Evolutionary conservation across 2,329 filamentous ascomycete genomes (phyloP).

Genomic region (Dothiorella sarmentorum): DNA sequence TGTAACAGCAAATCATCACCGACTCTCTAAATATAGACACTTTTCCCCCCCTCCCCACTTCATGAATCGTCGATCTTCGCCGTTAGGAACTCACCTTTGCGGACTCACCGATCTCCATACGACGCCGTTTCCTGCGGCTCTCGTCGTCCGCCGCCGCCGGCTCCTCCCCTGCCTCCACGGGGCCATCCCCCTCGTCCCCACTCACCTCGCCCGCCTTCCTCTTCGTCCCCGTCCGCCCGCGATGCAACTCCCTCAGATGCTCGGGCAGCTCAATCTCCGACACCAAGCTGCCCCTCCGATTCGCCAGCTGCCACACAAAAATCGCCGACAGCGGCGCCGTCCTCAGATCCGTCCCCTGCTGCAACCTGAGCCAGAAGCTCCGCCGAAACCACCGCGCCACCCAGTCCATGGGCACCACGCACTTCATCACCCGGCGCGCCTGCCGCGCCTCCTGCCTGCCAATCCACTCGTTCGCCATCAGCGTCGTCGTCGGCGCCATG

Average conservation of each 20-base stretch:
- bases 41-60: not conserved
- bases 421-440: too few relatives aligned
- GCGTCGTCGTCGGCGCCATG: constrained; percentile 22
- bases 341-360: constrained; percentile 24
- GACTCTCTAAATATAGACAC: constrained; percentile 8
- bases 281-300: not conserved
- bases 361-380: constrained; percentile 30
- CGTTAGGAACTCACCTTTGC: not conserved
- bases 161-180: not conserved
- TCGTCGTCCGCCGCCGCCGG: not conserved
- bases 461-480: constrained; percentile 32
- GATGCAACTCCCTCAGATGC: not conserved
- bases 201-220: not conserved
- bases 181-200: not conserved
- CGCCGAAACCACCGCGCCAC: constrained; percentile 36
- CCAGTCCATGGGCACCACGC: constrained; percentile 33
- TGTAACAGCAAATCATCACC: constrained; percentile 12
- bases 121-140: not conserved
- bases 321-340: constrained; percentile 19
- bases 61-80: constrained; percentile 6
- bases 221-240: not conserved
- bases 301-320: constrained; percentile 3
- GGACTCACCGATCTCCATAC: not conserved
- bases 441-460: constrained; percentile 19
- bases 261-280: not conserved